phyloP scores from a whole-genome alignment of 495 filamentous ascomycete genomes.

The Penicillium fimorum region DNA sequence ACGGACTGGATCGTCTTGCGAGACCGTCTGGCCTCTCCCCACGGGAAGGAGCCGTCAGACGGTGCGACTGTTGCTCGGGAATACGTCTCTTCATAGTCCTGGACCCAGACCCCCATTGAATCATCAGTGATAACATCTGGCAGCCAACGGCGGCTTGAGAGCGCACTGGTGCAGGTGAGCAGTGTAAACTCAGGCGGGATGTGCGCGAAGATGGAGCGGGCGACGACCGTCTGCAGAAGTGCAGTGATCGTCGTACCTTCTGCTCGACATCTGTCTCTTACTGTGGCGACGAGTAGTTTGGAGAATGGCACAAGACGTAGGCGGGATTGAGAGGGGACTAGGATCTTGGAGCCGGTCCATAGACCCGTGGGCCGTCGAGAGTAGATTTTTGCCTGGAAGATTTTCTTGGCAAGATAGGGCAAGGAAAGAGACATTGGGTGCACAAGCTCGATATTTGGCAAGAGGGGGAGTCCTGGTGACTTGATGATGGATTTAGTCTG shows the following conservation, averaged over 20 bases:
- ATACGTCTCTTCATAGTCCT: constrained; percentile 24
- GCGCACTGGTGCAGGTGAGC: constrained; percentile 23
- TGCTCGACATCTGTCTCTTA: constrained; percentile 29
- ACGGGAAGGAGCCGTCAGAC: constrained; percentile 24
- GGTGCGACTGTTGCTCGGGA: constrained; percentile 2
- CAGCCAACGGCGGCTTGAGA: constrained; percentile 39
- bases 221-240: constrained; percentile 33
- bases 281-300: constrained; percentile 13
- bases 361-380: constrained; percentile 18
- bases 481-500: constrained; percentile 25
- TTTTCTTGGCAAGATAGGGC: constrained; percentile 20
- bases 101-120: constrained; percentile 41
- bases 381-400: constrained; percentile 32
- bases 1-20: constrained; percentile 28
- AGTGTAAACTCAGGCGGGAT: constrained; percentile 24
- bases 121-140: constrained; percentile 33
- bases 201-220: constrained; percentile 33
- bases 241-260: constrained; percentile 40
- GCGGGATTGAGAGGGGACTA: constrained; percentile 18
- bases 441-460: constrained; percentile 29
- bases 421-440: constrained; percentile 30
- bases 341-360: constrained; percentile 29
- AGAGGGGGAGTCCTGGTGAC: constrained; percentile 30
- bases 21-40: constrained; percentile 39
- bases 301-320: constrained; percentile 25